Percentiles rank a stretch among this genome's conserved stretches.
Evolutionary conservation across 164 flowering plant genomes (phyloP).

Genomic region (Liquidambar formosana): DNA sequence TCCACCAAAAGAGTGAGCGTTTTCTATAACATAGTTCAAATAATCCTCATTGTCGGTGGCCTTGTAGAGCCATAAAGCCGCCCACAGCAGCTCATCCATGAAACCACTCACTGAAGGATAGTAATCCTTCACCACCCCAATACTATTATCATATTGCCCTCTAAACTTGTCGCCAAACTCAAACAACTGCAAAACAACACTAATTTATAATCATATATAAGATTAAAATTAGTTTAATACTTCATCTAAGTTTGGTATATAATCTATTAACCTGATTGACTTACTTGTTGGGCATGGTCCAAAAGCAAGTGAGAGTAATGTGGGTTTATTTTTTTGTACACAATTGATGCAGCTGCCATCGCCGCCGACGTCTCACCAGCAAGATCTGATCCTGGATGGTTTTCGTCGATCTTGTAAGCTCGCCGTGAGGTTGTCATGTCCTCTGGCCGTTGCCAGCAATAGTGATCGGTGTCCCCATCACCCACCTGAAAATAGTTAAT

Average conservation of each 20-base stretch:
- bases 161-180: too few relatives aligned
- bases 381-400: constrained; percentile 64
- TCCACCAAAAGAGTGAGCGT: constrained; percentile 54
- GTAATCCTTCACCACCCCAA: constrained; percentile 73
- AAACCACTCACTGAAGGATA: constrained; percentile 93
- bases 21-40: constrained; percentile 46
- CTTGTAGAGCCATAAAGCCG: too few relatives aligned
- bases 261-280: too few relatives aligned
- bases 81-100: constrained; percentile 85
- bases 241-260: too few relatives aligned
- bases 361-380: constrained; percentile 81
- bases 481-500: constrained; percentile 59
- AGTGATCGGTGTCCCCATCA: constrained; percentile 70
- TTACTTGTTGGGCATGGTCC: constrained; percentile 69
- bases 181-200: constrained; percentile 42
- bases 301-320: constrained; percentile 58
- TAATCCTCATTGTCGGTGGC: constrained; percentile 67
- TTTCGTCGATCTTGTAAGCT: constrained; percentile 58
- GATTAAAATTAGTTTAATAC: background rate
- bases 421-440: constrained; percentile 69
- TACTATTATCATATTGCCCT: constrained; percentile 69
- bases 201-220: too few relatives aligned
- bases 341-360: too few relatives aligned
- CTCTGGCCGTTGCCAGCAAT: too few relatives aligned
- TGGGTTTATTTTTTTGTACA: too few relatives aligned